Conservation (phyloP, 108 stramenopile species). For the Stephanodiscus triporus region DNA sequence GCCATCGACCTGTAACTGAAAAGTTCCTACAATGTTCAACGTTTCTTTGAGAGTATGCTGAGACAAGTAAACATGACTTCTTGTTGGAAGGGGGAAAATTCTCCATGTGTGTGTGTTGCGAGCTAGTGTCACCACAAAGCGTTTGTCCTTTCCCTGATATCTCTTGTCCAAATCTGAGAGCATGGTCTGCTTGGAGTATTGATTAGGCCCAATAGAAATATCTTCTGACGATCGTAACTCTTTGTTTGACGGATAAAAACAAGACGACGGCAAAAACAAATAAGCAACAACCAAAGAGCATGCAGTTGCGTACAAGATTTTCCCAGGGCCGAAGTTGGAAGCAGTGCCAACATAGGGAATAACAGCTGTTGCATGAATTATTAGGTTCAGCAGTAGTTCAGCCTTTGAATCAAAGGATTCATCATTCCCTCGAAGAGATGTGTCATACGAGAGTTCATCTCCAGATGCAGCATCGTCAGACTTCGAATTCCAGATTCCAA, state of each 20-base stretch:
- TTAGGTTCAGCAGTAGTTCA: slow-evolving; percentile 33
- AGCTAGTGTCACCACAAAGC: slow-evolving; percentile 60
- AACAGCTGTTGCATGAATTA: slow-evolving; percentile 36
- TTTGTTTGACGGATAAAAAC: slow-evolving; percentile 41
- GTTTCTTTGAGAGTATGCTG: slow-evolving; percentile 52
- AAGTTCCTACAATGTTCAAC: slow-evolving; percentile 48
- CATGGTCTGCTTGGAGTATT: slow-evolving; percentile 30
- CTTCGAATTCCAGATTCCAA: slow-evolving; percentile 16
- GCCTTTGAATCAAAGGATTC: slow-evolving; percentile 47
- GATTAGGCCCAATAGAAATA: neutral
- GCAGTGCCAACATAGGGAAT: slow-evolving; percentile 73
- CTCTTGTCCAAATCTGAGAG: slow-evolving; percentile 46
- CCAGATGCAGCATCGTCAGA: slow-evolving; percentile 13
- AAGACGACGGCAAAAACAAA: slow-evolving; percentile 75
- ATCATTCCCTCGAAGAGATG: slow-evolving; percentile 24
- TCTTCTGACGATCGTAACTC: slow-evolving; percentile 12
- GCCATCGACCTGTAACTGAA: slow-evolving; percentile 35
- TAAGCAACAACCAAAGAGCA: slow-evolving; percentile 70
- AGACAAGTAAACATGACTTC: slow-evolving; percentile 46
- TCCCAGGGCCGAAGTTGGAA: slow-evolving; percentile 68
- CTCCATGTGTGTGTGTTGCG: slow-evolving; percentile 68
- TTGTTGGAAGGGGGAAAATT: slow-evolving; percentile 74
- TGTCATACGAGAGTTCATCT: slow-evolving; percentile 34
- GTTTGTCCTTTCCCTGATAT: slow-evolving; percentile 68
- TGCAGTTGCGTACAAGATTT: slow-evolving; percentile 71